Percentiles rank a stretch among this genome's conserved stretches.
Conservation (phyloP, 2,329 filamentous ascomycete species). For the Arachnomyces sp. region DNA sequence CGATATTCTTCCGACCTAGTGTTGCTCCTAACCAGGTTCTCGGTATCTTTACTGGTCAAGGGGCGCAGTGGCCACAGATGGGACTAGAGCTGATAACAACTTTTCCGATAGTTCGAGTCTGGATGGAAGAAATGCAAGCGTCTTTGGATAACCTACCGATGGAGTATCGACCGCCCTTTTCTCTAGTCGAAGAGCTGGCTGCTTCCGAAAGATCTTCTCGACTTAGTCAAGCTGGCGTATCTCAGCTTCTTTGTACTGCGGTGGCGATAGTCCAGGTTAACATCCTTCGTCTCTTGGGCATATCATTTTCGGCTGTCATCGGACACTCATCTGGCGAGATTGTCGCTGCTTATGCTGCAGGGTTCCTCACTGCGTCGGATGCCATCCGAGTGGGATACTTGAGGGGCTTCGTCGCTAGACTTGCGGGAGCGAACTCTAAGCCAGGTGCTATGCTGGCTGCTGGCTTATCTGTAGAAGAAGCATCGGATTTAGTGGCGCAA, state of each 20-base stretch:
- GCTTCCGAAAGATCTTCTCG: slow-evolving; percentile 6
- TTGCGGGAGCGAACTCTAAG: slow-evolving; percentile 1
- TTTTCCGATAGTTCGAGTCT: background rate
- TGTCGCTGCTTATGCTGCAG: slow-evolving; percentile 13
- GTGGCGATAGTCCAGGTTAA: slow-evolving; percentile 15
- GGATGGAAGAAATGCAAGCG: slow-evolving; percentile 1
- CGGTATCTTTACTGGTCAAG: slow-evolving; percentile 11
- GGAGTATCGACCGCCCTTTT: slow-evolving; percentile 4
- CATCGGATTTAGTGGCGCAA: slow-evolving; percentile 7
- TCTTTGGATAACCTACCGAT: slow-evolving; percentile 2
- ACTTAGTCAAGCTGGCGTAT: slow-evolving; percentile 14
- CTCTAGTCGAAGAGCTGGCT: slow-evolving; percentile 1
- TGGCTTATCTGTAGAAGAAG: slow-evolving; percentile 6
- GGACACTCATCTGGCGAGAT: slow-evolving; percentile 15
- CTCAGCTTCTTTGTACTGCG: slow-evolving; percentile 17
- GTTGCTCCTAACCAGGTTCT: background rate
- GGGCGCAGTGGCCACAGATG: slow-evolving; percentile 9
- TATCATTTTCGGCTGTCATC: slow-evolving; percentile 9
- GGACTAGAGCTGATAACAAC: background rate
- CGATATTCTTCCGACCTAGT: no score
- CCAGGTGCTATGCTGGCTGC: slow-evolving; percentile 14
- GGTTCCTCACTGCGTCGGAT: slow-evolving; percentile 23
- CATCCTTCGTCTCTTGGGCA: background rate
- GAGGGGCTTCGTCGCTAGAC: slow-evolving; percentile 13
- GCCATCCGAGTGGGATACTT: slow-evolving; percentile 42